Evolutionary conservation across 2,329 filamentous ascomycete species (phyloP).

Genomic region (Colletotrichum sojae): DNA sequence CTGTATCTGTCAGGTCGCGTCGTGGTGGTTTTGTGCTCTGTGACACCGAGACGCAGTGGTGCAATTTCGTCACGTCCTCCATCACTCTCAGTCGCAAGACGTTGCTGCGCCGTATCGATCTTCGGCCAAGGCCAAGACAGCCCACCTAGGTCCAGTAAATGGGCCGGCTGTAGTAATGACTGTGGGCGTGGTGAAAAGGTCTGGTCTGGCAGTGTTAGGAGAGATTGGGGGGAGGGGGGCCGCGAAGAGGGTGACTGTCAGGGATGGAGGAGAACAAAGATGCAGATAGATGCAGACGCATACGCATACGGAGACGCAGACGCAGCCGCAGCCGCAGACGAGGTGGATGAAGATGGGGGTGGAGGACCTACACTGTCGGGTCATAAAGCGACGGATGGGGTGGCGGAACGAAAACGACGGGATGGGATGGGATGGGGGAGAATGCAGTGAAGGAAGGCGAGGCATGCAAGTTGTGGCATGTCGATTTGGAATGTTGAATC

Average conservation of each 20-base stretch:
- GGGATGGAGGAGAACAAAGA: neutral
- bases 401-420: neutral
- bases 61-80: conserved; percentile 15
- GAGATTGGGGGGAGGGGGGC: conserved; percentile 6
- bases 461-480: neutral
- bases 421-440: neutral
- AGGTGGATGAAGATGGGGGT: neutral
- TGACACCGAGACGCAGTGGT: conserved; percentile 16
- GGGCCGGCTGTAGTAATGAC: conserved; percentile 24
- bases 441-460: neutral
- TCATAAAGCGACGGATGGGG: neutral
- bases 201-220: neutral
- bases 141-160: conserved; percentile 24
- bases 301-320: neutral
- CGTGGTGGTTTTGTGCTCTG: conserved; percentile 12
- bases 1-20: conserved; percentile 3
- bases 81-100: conserved; percentile 7
- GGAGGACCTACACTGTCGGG: neutral
- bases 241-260: neutral
- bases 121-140: conserved; percentile 31
- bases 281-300: neutral
- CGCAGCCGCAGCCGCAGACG: conserved; percentile 3
- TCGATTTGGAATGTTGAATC: neutral
- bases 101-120: conserved; percentile 11
- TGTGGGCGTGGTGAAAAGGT: neutral